Conservation (phyloP, 352 stramenopile genomes). For the Phytophthora megakarya region DNA sequence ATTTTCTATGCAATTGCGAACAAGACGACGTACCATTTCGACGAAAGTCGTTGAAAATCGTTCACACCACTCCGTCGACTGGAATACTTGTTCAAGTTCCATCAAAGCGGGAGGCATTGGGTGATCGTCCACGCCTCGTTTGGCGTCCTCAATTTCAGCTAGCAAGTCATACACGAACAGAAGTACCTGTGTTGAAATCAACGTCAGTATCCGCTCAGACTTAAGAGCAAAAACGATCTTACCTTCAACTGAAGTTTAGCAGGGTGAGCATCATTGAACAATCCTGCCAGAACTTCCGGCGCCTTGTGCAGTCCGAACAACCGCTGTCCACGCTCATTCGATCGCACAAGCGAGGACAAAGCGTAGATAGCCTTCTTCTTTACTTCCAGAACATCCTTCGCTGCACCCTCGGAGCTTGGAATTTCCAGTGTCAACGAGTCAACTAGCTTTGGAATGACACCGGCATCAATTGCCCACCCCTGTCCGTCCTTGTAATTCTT, state of each 20-base stretch:
- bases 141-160: constrained; percentile 38
- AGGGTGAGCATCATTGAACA: constrained; percentile 53
- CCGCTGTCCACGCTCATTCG: constrained; percentile 69
- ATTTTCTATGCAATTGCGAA: not conserved
- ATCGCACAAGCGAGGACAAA: constrained; percentile 70
- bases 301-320: constrained; percentile 62
- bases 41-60: constrained; percentile 59
- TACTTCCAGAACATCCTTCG: constrained; percentile 57
- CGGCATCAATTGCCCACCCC: constrained; percentile 79
- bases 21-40: constrained; percentile 42
- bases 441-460: constrained; percentile 71
- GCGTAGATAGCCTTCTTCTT: constrained; percentile 88
- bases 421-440: constrained; percentile 55
- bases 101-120: constrained; percentile 35
- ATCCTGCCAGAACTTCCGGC: constrained; percentile 36
- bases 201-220: constrained; percentile 3
- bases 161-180: constrained; percentile 78
- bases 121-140: constrained; percentile 11
- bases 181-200: constrained; percentile 39
- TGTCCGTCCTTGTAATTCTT: constrained; percentile 89
- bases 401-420: constrained; percentile 11
- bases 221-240: constrained; percentile 9
- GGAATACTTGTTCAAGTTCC: constrained; percentile 54
- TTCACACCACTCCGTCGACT: constrained; percentile 58
- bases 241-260: constrained; percentile 73